Conservation (phyloP, 192 early-diverging fungal species). For the Entophlyctis luteolus region DNA sequence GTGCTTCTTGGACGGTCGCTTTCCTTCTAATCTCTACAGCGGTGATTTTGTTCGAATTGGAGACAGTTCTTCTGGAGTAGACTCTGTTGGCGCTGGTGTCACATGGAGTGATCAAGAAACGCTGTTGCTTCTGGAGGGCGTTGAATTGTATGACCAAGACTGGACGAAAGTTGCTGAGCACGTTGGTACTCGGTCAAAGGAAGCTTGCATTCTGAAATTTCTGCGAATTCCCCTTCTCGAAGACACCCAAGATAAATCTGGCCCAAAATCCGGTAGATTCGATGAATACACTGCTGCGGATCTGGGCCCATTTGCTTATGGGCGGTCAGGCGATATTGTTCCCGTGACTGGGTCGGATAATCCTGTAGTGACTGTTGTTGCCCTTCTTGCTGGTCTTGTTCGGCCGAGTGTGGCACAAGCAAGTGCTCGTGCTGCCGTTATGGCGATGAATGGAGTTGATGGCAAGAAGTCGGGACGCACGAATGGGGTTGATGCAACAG, state of each 20-base stretch:
- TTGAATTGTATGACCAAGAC: slow-evolving; percentile 92
- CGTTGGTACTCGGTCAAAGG: slow-evolving; percentile 82
- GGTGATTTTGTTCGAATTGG: slow-evolving; percentile 77
- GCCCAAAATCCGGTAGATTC: no score
- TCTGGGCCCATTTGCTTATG: slow-evolving; percentile 65
- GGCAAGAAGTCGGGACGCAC: slow-evolving; percentile 16
- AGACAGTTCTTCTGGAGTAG: slow-evolving; percentile 29
- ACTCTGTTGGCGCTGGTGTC: background rate
- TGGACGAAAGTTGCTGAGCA: slow-evolving; percentile 90
- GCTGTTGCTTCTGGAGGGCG: slow-evolving; percentile 80
- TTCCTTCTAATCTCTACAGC: slow-evolving; percentile 72
- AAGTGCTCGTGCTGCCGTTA: slow-evolving; percentile 79
- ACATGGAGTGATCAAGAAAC: slow-evolving; percentile 85
- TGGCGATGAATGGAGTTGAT: slow-evolving; percentile 50
- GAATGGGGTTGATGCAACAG: background rate
- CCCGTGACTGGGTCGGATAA: slow-evolving; percentile 83
- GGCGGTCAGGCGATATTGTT: slow-evolving; percentile 20
- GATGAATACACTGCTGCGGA: no score
- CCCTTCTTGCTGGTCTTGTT: slow-evolving; percentile 82
- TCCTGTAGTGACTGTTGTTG: slow-evolving; percentile 85
- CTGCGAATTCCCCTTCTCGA: slow-evolving; percentile 70
- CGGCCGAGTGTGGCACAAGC: slow-evolving; percentile 82
- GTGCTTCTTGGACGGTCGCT: slow-evolving; percentile 85
- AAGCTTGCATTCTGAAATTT: slow-evolving; percentile 89
- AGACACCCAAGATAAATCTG: slow-evolving; percentile 63